Evolutionary conservation across 2,329 filamentous ascomycete genomes (phyloP).

Genomic region (Xylaria sp.): DNA sequence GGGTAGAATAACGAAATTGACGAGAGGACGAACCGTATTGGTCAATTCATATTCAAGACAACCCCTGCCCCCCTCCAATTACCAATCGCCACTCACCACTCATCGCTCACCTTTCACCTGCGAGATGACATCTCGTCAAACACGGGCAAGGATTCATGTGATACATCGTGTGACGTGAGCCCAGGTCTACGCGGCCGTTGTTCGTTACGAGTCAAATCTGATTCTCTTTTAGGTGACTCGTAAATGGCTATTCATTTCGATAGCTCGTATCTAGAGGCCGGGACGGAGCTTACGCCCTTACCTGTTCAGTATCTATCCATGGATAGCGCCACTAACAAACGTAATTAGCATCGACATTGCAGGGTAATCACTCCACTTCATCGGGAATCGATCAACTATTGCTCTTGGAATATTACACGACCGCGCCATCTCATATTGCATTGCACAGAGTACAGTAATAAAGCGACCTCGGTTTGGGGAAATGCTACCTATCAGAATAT

Average conservation of each 20-base stretch:
- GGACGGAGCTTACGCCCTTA: slow-evolving; percentile 4
- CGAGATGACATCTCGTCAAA: background rate
- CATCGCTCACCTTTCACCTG: slow-evolving; percentile 7
- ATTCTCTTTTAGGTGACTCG: slow-evolving; percentile 11
- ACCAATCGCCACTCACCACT: slow-evolving; percentile 10
- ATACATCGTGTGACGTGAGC: slow-evolving; percentile 15
- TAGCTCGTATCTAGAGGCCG: slow-evolving; percentile 21
- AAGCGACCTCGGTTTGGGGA: slow-evolving; percentile 16
- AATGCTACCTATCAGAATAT: slow-evolving; percentile 9
- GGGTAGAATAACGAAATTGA: slow-evolving; percentile 19
- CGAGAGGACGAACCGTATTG: slow-evolving; percentile 44
- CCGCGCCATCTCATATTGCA: slow-evolving; percentile 4
- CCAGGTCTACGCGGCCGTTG: background rate
- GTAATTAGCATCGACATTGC: slow-evolving; percentile 10
- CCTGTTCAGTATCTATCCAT: background rate
- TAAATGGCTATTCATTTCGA: slow-evolving; percentile 13
- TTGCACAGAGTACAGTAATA: slow-evolving; percentile 13
- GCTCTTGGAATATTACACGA: background rate
- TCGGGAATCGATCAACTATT: slow-evolving; percentile 1
- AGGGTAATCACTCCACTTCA: slow-evolving; percentile 23
- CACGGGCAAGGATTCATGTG: slow-evolving; percentile 13
- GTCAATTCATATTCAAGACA: slow-evolving; percentile 36
- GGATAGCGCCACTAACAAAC: slow-evolving; percentile 7
- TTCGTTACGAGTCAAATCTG: slow-evolving; percentile 17
- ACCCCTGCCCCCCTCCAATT: slow-evolving; percentile 24